Percentiles rank a stretch among this genome's conserved stretches.
Conservation (phyloP, 2,329 filamentous ascomycete species). For the Exserohilum turcica region DNA sequence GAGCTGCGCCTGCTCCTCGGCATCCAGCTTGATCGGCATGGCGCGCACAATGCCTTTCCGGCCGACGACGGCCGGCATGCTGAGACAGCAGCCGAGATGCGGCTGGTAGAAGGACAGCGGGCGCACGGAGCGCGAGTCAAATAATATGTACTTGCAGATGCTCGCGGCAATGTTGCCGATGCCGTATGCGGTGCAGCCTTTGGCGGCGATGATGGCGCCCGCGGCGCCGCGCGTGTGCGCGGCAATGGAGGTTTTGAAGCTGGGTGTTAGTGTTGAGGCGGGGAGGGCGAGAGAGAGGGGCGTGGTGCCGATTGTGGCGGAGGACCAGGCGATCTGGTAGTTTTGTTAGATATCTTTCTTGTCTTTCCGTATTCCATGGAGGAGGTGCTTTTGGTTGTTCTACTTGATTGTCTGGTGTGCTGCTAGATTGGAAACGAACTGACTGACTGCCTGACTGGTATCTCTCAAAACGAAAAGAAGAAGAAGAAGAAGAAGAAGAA, state of each 20-base stretch:
- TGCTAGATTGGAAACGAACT: too few relatives aligned
- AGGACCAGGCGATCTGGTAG: constrained; percentile 52
- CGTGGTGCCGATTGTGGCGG: constrained; percentile 51
- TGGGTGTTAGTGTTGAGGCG: constrained; percentile 25
- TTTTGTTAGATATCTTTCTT: too few relatives aligned
- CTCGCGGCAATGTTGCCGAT: constrained; percentile 56
- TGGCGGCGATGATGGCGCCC: constrained; percentile 55
- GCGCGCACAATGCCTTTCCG: constrained; percentile 53
- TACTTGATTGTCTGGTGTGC: background rate
- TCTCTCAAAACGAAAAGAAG: background rate
- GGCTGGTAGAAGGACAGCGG: constrained; percentile 58
- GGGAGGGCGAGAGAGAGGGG: constrained; percentile 47
- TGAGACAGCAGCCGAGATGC: constrained; percentile 56
- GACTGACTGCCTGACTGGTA: too few relatives aligned
- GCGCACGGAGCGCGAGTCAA: constrained; percentile 54
- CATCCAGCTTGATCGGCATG: constrained; percentile 44
- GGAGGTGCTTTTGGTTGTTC: too few relatives aligned
- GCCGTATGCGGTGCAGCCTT: constrained; percentile 58
- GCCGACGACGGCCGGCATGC: constrained; percentile 57
- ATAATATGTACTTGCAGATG: constrained; percentile 58
- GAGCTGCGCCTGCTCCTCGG: constrained; percentile 41
- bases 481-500: background rate
- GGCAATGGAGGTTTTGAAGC: constrained; percentile 47
- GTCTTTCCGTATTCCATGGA: too few relatives aligned
- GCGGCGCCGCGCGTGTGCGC: constrained; percentile 55